Conservation (phyloP, 495 filamentous ascomycete species). For the Cenococcum geophilum region DNA sequence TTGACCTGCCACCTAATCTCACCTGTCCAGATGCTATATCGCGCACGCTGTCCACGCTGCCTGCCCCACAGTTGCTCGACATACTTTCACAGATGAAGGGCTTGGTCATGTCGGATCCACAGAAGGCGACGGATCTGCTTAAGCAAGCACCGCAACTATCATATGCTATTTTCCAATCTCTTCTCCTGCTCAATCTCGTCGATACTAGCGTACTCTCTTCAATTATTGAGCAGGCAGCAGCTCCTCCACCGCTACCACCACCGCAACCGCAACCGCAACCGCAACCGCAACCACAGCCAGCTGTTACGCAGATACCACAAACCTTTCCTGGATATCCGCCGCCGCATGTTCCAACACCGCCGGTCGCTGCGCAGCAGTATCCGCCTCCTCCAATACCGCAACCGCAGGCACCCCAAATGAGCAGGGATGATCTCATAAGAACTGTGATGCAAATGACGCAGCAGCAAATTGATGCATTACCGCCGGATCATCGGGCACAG, state of each 20-base stretch:
- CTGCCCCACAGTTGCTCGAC: slow-evolving; percentile 84
- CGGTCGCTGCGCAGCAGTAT: slow-evolving; percentile 44
- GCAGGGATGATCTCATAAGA: slow-evolving; percentile 52
- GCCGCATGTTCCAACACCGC: slow-evolving; percentile 47
- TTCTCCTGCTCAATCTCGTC: slow-evolving; percentile 89
- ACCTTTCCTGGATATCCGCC: slow-evolving; percentile 23
- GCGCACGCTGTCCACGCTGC: slow-evolving; percentile 75
- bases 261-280: slow-evolving; percentile 19
- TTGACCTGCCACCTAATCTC: slow-evolving; percentile 72
- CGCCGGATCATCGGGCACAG: slow-evolving; percentile 65
- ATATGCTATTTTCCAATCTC: slow-evolving; percentile 92
- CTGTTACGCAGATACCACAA: slow-evolving; percentile 31
- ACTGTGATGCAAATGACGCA: slow-evolving; percentile 71
- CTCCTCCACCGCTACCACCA: slow-evolving; percentile 27
- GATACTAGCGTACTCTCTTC: slow-evolving; percentile 55
- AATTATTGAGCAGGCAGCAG: slow-evolving; percentile 52
- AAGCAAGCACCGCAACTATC: slow-evolving; percentile 85
- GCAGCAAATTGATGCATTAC: slow-evolving; percentile 66
- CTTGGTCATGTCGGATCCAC: slow-evolving; percentile 71
- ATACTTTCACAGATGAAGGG: slow-evolving; percentile 93
- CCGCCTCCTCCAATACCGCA: slow-evolving; percentile 43
- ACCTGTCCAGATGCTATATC: slow-evolving; percentile 87
- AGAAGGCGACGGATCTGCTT: slow-evolving; percentile 80
- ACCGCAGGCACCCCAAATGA: slow-evolving; percentile 21
- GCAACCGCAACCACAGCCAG: slow-evolving; percentile 30